Percentiles rank a stretch among this genome's conserved stretches.
phyloP scores from a whole-genome alignment of 2,329 filamentous ascomycete species.

The Sclerotinia borealis region DNA sequence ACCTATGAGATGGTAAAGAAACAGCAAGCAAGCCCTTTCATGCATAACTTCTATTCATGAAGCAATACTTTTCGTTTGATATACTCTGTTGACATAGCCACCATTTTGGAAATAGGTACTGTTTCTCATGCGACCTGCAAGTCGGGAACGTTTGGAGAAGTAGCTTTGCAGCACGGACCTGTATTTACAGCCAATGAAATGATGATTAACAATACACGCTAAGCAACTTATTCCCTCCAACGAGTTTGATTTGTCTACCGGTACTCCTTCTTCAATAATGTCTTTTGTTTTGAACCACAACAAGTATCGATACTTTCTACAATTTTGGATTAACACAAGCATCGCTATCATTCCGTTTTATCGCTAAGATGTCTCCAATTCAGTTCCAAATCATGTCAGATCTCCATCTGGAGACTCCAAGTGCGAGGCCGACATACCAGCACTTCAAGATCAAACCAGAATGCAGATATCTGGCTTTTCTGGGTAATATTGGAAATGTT shows the following conservation, averaged over 20 bases:
- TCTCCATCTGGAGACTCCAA: constrained; percentile 18
- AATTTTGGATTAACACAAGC: background rate
- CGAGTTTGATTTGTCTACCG: background rate
- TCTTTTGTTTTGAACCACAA: too few relatives aligned
- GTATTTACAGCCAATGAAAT: background rate
- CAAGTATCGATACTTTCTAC: background rate
- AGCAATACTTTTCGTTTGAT: background rate
- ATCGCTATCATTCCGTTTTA: background rate
- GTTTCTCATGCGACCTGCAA: background rate
- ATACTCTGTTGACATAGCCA: background rate
- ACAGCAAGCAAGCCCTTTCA: background rate
- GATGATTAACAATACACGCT: background rate
- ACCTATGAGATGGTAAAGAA: background rate
- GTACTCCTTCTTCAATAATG: background rate
- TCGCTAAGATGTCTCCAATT: constrained; percentile 10
- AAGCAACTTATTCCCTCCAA: background rate
- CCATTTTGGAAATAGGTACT: background rate
- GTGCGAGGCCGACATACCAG: constrained; percentile 12
- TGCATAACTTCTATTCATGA: background rate
- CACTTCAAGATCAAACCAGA: constrained; percentile 15
- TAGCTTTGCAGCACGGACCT: background rate
- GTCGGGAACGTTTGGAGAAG: background rate
- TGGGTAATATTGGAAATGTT: constrained; percentile 13
- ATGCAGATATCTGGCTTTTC: constrained; percentile 13
- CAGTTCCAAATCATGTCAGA: constrained; percentile 17